Base-by-base conservation (phyloP, 345 rosid genomes). In the Sapria himalayana region DNA sequence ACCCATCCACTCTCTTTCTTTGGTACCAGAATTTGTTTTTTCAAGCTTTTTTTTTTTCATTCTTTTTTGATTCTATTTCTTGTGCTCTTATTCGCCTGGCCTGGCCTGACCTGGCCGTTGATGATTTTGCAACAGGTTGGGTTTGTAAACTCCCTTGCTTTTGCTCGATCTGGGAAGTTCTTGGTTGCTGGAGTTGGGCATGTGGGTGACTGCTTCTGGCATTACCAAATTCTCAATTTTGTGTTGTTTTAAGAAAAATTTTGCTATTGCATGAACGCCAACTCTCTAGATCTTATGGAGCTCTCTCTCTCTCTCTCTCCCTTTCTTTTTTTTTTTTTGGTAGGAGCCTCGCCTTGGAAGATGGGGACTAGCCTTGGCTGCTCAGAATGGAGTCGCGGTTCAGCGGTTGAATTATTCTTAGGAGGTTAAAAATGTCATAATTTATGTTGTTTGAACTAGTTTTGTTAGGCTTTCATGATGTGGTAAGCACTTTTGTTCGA, bases 341-440 rank as follows among this genome's bases (percentile, higher is more conserved):
- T 69, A 84, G 99, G 99, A 91, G 57, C 85, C 94, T 1, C 78
- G 93, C 12, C 70, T 91, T 5, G 99, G 99, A 58, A 68, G 96
- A 61, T 91, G 96, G 96, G 94, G 85, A 7, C 57, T 49, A 20
- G 25, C 50, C 46, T 57, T 71, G 2, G 49, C 59, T 29, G 93
- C 92, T 2, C 63, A 43, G 43, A 84, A 84, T 48, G 93, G 99
- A 2, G 92, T 91, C 9, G 67, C 71, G n/a, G 40, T 91, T 43
- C 99, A 75, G 35, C 62, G 62, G 23, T 49, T 91, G 22, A 68
- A 66, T 55, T 69, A 69, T 50, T 58, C 70, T 10, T 74, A 63
- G 59, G 45, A 22, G 20, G 16, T n/a, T n/a, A n/a, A n/a, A n/a
- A n/a, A n/a, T n/a, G n/a, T n/a, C n/a, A n/a, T n/a, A n/a, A n/a